A percentile compares a stretch with the other conserved stretches of the same genome.
These are phyloP conservation scores for Xylaria bambusicola DNA, from an alignment of 495 filamentous ascomycete species.

Conservation along the genomic window DNA sequence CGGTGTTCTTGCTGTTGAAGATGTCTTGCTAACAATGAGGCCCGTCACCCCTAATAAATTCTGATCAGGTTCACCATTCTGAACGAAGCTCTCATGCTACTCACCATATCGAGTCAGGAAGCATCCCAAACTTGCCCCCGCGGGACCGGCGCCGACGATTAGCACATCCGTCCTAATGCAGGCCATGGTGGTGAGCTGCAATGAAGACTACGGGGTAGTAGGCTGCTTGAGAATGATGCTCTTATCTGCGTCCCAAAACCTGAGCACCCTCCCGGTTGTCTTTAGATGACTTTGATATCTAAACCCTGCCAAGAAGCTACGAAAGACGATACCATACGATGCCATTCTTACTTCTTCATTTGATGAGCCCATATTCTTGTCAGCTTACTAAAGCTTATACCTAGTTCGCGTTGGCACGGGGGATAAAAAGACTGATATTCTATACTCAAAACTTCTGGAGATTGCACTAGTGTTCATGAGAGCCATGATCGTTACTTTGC, in stretches of 20 bases:
- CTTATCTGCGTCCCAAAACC: not conserved
- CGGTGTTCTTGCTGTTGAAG: constrained; percentile 51
- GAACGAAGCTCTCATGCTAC: too few species aligned
- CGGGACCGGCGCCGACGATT: constrained; percentile 56
- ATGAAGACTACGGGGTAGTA: not conserved
- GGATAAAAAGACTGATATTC: too few species aligned
- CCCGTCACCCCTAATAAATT: constrained; percentile 43
- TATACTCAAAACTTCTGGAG: too few species aligned
- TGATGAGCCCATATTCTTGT: constrained; percentile 7
- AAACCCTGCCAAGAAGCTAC: not conserved
- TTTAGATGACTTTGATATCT: not conserved
- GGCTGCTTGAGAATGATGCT: not conserved
- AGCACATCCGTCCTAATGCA: constrained; percentile 35
- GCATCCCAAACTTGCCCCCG: constrained; percentile 54
- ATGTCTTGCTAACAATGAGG: constrained; percentile 45
- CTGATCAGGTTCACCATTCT: too few species aligned
- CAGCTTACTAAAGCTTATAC: constrained; percentile 18
- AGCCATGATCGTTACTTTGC: too few species aligned
- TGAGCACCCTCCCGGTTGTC: not conserved
- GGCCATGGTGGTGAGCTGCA: constrained; percentile 2
- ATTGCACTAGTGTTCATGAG: too few species aligned
- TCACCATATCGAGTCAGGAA: constrained; percentile 53
- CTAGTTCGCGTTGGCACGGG: too few species aligned
- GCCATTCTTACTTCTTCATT: not conserved
- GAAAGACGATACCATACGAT: not conserved